Base-by-base conservation (phyloP, 2,329 filamentous ascomycete species). In the Torrubiella hemipterigena region DNA sequence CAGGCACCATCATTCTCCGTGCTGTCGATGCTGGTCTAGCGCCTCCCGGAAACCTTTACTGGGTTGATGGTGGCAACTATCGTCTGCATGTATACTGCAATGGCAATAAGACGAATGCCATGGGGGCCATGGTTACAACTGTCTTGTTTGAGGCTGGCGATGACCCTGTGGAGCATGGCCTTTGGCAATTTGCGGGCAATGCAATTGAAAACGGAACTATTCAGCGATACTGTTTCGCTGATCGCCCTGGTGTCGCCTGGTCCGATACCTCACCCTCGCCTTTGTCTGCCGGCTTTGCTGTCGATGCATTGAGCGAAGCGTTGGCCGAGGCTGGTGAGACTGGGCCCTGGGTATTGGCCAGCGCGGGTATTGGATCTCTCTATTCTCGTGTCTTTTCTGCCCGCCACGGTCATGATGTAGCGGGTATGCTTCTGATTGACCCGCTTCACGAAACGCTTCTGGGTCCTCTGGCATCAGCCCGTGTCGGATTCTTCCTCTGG, bases 191-290 rank as follows among this genome's bases (percentile, higher is more conserved):
- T 59, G 82, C 85, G 9, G 74, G 86, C 36, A 67, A 76, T 33
- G 77, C 81, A 2, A 64, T 86, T 41, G 65, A 74, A 40, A 91
- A 91, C 45, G 83, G 84, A 23, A 82, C 80, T 27, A 91, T 98
- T 44, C 63, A 67, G 34, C 77, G 89, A 37, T 96, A 93, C 60
- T 98, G 91, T 65, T 95, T 94, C 55, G 87, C 84, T 51, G 91
- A 98, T 51, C 80, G 91, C 15, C 91, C 91, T 1, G 91, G 91
- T 2, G 71, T 89, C 34, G 89, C 72, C 6, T 94, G 85, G 66
- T 76, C 71, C 28, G 91, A 98, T 55, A 89, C 91, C 33, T 86
- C 89, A 0, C 91, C 91, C 3, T 95, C 87, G 6, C 91, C 91
- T 0, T 78, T 94, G 45, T 93, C 84, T 5, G 89, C 85, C 5